Evolutionary conservation across 768 basidiomycete genomes (phyloP).

Genomic region (Boletus fagicola): DNA sequence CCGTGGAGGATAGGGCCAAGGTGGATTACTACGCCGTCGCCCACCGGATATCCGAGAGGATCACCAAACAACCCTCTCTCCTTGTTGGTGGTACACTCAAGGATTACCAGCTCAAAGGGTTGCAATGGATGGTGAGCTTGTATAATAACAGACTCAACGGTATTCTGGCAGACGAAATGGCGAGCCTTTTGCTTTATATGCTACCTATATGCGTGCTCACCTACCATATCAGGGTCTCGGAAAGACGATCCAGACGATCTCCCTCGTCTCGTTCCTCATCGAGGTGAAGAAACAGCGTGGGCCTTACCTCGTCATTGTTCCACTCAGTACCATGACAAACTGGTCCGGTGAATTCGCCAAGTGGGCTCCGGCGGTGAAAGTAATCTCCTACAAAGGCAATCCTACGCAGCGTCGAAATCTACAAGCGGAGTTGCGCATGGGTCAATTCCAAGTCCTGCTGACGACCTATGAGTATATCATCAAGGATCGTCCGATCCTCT

Average conservation of each 20-base stretch:
- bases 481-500: slow-evolving; percentile 87
- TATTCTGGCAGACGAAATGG: slow-evolving; percentile 95
- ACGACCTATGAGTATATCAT: slow-evolving; percentile 98
- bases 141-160: slow-evolving; percentile 96
- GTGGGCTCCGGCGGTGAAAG: slow-evolving; percentile 85
- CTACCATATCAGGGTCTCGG: slow-evolving; percentile 71
- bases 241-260: slow-evolving; percentile 94
- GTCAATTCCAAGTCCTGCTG: slow-evolving; percentile 87
- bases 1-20: slow-evolving; percentile 61
- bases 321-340: slow-evolving; percentile 94
- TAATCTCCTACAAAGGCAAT: slow-evolving; percentile 89
- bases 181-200: slow-evolving; percentile 28
- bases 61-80: slow-evolving; percentile 68
- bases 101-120: slow-evolving; percentile 91
- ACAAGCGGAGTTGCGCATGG: slow-evolving; percentile 72
- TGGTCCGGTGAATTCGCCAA: slow-evolving; percentile 97
- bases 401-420: slow-evolving; percentile 76
- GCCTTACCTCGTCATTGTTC: slow-evolving; percentile 93
- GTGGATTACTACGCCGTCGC: slow-evolving; percentile 97
- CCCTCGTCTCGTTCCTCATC: slow-evolving; percentile 91
- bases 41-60: slow-evolving; percentile 85
- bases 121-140: slow-evolving; percentile 98
- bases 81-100: slow-evolving; percentile 88
- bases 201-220: slow-evolving; percentile 10
- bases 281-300: slow-evolving; percentile 89